Base-by-base conservation (phyloP, 805 yeast species). In the Suhomyces sp. region DNA sequence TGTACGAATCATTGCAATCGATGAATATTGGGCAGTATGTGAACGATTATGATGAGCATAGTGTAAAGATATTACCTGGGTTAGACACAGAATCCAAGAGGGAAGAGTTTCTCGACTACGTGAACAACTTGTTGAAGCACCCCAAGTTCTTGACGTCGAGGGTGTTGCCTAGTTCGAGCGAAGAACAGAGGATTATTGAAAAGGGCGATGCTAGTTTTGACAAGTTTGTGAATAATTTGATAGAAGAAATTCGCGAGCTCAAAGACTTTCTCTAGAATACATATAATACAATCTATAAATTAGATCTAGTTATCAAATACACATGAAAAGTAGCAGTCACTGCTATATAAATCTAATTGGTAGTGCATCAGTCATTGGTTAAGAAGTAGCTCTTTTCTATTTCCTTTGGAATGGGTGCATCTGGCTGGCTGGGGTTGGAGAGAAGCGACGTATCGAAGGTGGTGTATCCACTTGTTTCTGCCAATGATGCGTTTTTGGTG, bases 131-230 rank as follows among this genome's bases (percentile, higher is more conserved):
- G 41, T 76, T 90, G 56, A 86, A 92, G 26, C 97, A 92, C 69
- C 97, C 96, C 12, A 90, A 90, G 67, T 91, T 85, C 59, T 72
- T 92, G 55, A 79, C 88, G 5, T 81, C 92, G 5, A 74, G 94
- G 58, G 77, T 88, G 3, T 75, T 80, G 2, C 82, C 92, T 2
- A 79, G 86, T 2, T 80, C 85, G 10, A 47, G 74, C 2, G 93
- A 87, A 46, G 94, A 88, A 58, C 87, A 83, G 60, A 75, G 80
- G 41, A 57, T 81, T 7, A 68, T 83, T 38, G 85, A 83, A 51
- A 72, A 72, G 36, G 84, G 80, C 3, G 82, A 70, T 22, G 57
- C 35, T 9, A 55, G 51, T 7, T 54, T 47, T 41, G 58, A 56
- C 17, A 29, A 45, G 45, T 75, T 84, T 51, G 80, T 81, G 6